These are phyloP conservation scores for Epichloe sylvatica DNA, from an alignment of 2,329 filamentous ascomycete genomes.

Conservation along the genomic window DNA sequence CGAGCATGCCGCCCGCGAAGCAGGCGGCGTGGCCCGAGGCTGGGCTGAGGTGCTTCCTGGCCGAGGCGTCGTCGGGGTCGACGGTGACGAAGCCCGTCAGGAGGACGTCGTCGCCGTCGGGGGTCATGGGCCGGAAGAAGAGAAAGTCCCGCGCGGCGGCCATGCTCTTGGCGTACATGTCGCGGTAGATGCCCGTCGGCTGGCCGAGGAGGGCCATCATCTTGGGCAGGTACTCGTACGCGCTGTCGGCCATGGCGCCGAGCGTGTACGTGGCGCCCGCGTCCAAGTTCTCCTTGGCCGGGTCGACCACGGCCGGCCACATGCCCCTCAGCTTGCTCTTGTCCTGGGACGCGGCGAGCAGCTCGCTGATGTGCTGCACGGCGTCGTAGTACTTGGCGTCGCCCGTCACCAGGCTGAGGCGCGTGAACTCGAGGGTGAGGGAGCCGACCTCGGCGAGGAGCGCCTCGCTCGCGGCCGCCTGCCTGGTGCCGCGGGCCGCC, in stretches of 20 bases:
- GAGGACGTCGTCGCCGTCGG: constrained; percentile 47
- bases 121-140: constrained; percentile 56
- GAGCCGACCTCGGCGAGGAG: constrained; percentile 52
- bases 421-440: constrained; percentile 56
- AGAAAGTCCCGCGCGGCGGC: constrained; percentile 46
- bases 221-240: constrained; percentile 49
- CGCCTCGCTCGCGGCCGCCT: constrained; percentile 8
- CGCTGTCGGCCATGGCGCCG: constrained; percentile 38
- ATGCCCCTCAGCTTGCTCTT: constrained; percentile 56
- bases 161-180: constrained; percentile 49
- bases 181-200: constrained; percentile 40
- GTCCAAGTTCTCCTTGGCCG: constrained; percentile 31
- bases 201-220: constrained; percentile 53
- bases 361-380: constrained; percentile 52
- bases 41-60: background rate
- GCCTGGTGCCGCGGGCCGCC: constrained; percentile 13
- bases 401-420: constrained; percentile 54
- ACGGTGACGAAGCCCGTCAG: constrained; percentile 33
- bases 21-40: constrained; percentile 16
- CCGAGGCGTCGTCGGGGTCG: constrained; percentile 30
- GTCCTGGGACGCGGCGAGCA: constrained; percentile 52
- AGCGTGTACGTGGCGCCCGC: constrained; percentile 30
- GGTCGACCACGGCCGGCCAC: constrained; percentile 56
- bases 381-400: constrained; percentile 62
- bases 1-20: constrained; percentile 59